Evolutionary conservation across 805 yeast genomes (phyloP).

Genomic region (Zygotorulaspora sp.): DNA sequence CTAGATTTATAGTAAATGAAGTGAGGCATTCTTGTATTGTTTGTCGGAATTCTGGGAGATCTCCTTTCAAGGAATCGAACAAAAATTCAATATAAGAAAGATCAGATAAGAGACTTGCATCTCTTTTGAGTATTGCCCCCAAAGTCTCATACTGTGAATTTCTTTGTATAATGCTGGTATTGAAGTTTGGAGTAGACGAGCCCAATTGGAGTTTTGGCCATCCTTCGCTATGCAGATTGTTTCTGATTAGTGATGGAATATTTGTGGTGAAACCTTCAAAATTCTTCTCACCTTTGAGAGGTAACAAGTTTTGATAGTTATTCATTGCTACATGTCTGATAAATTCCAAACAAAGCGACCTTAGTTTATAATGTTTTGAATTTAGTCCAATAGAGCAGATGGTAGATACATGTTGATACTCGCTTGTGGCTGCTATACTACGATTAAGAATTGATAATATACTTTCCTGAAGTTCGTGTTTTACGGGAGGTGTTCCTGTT

Average conservation of each 20-base stretch:
- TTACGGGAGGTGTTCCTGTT: constrained; percentile 48
- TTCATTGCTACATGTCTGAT: constrained; percentile 54
- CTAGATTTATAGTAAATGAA: constrained; percentile 48
- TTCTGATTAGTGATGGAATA: constrained; percentile 51
- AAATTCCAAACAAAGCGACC: constrained; percentile 56
- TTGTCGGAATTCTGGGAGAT: constrained; percentile 54
- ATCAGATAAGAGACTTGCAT: constrained; percentile 42
- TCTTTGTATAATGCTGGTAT: constrained; percentile 45
- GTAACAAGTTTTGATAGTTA: constrained; percentile 23
- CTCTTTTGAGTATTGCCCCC: constrained; percentile 56
- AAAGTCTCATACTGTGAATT: constrained; percentile 72
- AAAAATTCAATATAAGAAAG: constrained; percentile 57
- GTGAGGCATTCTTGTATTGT: constrained; percentile 71
- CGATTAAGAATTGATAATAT: constrained; percentile 48
- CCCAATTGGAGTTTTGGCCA: constrained; percentile 50
- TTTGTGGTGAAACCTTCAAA: constrained; percentile 35
- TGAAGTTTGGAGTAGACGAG: constrained; percentile 34
- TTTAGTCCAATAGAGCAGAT: constrained; percentile 58
- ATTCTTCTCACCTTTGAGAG: constrained; percentile 1
- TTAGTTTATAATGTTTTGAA: constrained; percentile 48
- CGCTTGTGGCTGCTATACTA: constrained; percentile 49
- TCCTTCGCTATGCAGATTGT: constrained; percentile 51
- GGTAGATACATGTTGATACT: constrained; percentile 38
- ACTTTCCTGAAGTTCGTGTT: constrained; percentile 49
- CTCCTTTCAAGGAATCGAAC: constrained; percentile 65